phyloP scores from a whole-genome alignment of 805 yeast genomes.

The Candida maris region DNA sequence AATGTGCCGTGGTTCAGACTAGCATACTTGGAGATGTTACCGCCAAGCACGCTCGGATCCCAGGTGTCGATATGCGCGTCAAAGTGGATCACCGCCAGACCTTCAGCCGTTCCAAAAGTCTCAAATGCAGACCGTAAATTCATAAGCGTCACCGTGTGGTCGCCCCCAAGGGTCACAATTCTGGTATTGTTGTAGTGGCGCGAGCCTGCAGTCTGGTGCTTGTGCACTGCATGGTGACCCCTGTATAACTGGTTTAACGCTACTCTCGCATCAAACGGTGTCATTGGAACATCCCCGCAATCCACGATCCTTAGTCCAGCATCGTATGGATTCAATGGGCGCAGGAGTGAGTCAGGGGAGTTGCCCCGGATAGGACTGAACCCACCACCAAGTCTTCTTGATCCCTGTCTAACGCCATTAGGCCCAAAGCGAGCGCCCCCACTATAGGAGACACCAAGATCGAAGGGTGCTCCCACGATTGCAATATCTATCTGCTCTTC shows the following conservation, averaged over 20 bases:
- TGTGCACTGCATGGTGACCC: constrained; percentile 47
- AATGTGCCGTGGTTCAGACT: constrained; percentile 62
- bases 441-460: constrained; percentile 51
- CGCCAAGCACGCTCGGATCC: constrained; percentile 62
- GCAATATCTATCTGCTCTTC: constrained; percentile 44
- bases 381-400: constrained; percentile 44
- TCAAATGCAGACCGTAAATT: constrained; percentile 46
- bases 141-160: constrained; percentile 51
- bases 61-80: constrained; percentile 69
- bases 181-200: constrained; percentile 24
- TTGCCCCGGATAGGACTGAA: constrained; percentile 37
- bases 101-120: constrained; percentile 39
- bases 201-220: constrained; percentile 28
- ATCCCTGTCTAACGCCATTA: constrained; percentile 40
- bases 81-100: constrained; percentile 48
- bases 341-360: constrained; percentile 32
- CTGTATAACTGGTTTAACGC: constrained; percentile 56
- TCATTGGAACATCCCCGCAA: constrained; percentile 60
- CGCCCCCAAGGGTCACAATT: constrained; percentile 54
- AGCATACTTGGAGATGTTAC: constrained; percentile 57
- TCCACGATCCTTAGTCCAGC: constrained; percentile 41
- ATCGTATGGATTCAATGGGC: constrained; percentile 41
- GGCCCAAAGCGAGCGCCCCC: constrained; percentile 64
- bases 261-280: constrained; percentile 55
- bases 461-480: constrained; percentile 42